Percentiles rank a stretch among this genome's conserved stretches.
These are phyloP conservation scores for Trichomonascaceae sp. DNA, from an alignment of 1,139 yeast species.

Conservation along the genomic window DNA sequence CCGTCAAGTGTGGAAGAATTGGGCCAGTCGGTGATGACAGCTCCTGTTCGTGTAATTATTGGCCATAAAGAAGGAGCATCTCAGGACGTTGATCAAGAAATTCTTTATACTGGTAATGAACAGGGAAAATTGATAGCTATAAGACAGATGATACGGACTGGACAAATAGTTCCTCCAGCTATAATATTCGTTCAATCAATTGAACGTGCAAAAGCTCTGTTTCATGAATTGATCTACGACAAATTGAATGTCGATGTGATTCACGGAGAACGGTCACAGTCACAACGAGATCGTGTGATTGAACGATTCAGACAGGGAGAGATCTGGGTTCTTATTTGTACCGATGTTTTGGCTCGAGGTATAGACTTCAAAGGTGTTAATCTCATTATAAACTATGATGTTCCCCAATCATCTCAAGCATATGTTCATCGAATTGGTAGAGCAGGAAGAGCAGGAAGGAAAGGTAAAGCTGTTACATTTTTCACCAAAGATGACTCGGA, in stretches of 20 bases:
- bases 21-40: constrained; percentile 77
- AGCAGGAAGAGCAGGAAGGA: constrained; percentile 92
- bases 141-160: constrained; percentile 70
- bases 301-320: constrained; percentile 83
- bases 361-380: constrained; percentile 96
- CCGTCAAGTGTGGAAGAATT: constrained; percentile 90
- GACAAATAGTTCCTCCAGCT: constrained; percentile 89
- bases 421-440: constrained; percentile 98
- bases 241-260: constrained; percentile 90
- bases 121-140: constrained; percentile 90
- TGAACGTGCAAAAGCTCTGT: constrained; percentile 89
- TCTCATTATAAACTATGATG: constrained; percentile 91
- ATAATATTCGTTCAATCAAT: constrained; percentile 88
- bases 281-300: constrained; percentile 81
- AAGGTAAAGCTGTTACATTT: constrained; percentile 83
- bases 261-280: constrained; percentile 89
- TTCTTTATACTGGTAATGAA: constrained; percentile 87
- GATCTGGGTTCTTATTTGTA: constrained; percentile 92
- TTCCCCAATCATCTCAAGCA: constrained; percentile 89
- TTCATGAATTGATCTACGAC: constrained; percentile 87
- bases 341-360: constrained; percentile 95
- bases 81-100: constrained; percentile 70
- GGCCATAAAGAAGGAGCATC: constrained; percentile 96
- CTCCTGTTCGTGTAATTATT: constrained; percentile 78
- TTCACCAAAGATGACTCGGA: constrained; percentile 84